A percentile compares a stretch with the other conserved stretches of the same genome.
phyloP scores from a whole-genome alignment of 768 basidiomycete species.

The Podaxis pistillaris region DNA sequence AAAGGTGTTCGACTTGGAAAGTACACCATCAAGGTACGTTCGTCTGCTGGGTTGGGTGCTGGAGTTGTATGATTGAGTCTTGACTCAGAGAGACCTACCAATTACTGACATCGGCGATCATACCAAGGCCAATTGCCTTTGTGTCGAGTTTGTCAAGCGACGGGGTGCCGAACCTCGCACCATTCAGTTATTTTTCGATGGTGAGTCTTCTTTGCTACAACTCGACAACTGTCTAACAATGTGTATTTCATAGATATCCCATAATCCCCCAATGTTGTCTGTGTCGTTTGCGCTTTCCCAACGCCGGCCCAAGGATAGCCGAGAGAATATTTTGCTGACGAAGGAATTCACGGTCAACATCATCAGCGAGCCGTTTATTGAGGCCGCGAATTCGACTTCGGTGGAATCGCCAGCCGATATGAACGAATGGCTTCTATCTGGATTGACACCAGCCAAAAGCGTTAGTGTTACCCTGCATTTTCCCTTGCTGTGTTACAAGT shows the following conservation, averaged over 20 bases:
- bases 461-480: constrained; percentile 32
- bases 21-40: constrained; percentile 28
- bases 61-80: background rate
- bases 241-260: constrained; percentile 43
- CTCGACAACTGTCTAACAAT: background rate
- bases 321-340: constrained; percentile 60
- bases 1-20: constrained; percentile 40
- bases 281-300: constrained; percentile 52
- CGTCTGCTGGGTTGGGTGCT: constrained; percentile 2
- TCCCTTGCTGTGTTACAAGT: constrained; percentile 2
- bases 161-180: constrained; percentile 59
- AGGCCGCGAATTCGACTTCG: constrained; percentile 55
- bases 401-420: constrained; percentile 52
- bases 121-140: constrained; percentile 69
- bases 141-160: constrained; percentile 55
- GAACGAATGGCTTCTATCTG: constrained; percentile 62
- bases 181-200: constrained; percentile 73
- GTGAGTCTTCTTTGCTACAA: constrained; percentile 25
- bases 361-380: constrained; percentile 63
- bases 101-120: constrained; percentile 54
- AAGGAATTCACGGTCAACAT: constrained; percentile 73
- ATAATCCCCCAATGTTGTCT: constrained; percentile 66
- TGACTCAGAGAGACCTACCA: constrained; percentile 39
- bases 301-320: constrained; percentile 55
- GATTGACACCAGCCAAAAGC: constrained; percentile 51